Evolutionary conservation across 805 yeast species (phyloP).

Genomic region (Schwanniomyces sp.): DNA sequence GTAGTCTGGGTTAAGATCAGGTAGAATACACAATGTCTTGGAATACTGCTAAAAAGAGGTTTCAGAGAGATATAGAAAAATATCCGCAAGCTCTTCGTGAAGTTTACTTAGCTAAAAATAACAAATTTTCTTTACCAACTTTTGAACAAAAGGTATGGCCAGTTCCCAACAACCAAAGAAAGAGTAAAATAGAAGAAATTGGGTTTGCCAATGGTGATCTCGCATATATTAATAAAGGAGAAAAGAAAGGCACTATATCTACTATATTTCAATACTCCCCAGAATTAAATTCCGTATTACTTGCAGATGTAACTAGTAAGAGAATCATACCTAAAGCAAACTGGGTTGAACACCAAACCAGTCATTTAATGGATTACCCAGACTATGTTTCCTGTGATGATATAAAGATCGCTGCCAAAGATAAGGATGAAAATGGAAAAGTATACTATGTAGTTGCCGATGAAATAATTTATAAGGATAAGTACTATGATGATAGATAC

Average conservation of each 20-base stretch:
- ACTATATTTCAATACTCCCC: slow-evolving; percentile 59
- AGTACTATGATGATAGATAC: slow-evolving; percentile 72
- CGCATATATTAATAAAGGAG: slow-evolving; percentile 71
- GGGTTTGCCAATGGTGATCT: slow-evolving; percentile 73
- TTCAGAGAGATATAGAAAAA: slow-evolving; percentile 34
- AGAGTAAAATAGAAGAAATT: slow-evolving; percentile 52
- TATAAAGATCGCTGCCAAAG: slow-evolving; percentile 75
- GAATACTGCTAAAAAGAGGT: slow-evolving; percentile 32
- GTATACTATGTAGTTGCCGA: slow-evolving; percentile 77
- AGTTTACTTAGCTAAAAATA: slow-evolving; percentile 17
- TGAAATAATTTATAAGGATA: slow-evolving; percentile 63
- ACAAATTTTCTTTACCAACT: slow-evolving; percentile 34
- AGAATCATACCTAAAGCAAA: slow-evolving; percentile 67
- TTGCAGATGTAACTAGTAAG: slow-evolving; percentile 68
- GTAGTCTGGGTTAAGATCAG: background rate
- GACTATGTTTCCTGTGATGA: slow-evolving; percentile 56
- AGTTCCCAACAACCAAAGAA: slow-evolving; percentile 28
- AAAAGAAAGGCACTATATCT: slow-evolving; percentile 71
- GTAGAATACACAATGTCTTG: slow-evolving; percentile 23
- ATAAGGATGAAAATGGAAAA: slow-evolving; percentile 64
- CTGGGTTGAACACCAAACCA: slow-evolving; percentile 71
- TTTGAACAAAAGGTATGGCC: slow-evolving; percentile 22
- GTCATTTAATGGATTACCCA: slow-evolving; percentile 74
- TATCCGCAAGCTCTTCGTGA: slow-evolving; percentile 32
- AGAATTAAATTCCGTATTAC: slow-evolving; percentile 60